A percentile compares a stretch with the other conserved stretches of the same genome.
Conservation (phyloP, 495 filamentous ascomycete species). For the Terfezia claveryi region DNA sequence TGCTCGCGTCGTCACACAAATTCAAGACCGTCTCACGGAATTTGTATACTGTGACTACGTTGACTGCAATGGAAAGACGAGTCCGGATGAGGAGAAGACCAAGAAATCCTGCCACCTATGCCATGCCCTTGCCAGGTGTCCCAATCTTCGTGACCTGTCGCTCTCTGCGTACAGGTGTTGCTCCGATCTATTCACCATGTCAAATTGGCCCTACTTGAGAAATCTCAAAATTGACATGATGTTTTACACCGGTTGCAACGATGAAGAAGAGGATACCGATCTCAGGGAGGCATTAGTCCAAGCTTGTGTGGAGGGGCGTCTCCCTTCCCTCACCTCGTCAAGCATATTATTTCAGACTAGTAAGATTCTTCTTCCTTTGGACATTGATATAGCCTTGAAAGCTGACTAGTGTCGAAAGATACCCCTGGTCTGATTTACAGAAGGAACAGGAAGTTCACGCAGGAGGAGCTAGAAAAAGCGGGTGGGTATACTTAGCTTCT, state of each 20-base stretch:
- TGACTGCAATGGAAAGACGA: slow-evolving; percentile 13
- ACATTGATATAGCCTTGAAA: slow-evolving; percentile 5
- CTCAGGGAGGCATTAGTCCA: slow-evolving; percentile 11
- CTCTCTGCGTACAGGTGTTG: slow-evolving; percentile 14
- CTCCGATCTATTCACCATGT: slow-evolving; percentile 11
- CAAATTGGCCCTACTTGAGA: slow-evolving; percentile 5
- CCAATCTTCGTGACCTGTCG: slow-evolving; percentile 8
- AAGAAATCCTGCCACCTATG: slow-evolving; percentile 7
- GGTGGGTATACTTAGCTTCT: background rate
- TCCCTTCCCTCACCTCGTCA: slow-evolving; percentile 9
- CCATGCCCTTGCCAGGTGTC: slow-evolving; percentile 6
- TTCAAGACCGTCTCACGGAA: slow-evolving; percentile 8
- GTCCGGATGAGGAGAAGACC: slow-evolving; percentile 5
- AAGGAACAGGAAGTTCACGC: background rate
- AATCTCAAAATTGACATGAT: slow-evolving; percentile 12
- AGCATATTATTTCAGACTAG: slow-evolving; percentile 1
- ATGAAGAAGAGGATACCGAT: slow-evolving; percentile 7
- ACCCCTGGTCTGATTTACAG: background rate
- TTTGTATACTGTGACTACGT: slow-evolving; percentile 14
- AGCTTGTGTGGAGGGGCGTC: slow-evolving; percentile 8
- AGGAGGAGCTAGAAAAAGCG: background rate
- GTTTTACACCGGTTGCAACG: slow-evolving; percentile 9
- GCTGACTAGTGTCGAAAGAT: background rate
- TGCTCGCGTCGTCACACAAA: slow-evolving; percentile 7
- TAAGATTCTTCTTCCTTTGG: slow-evolving; percentile 5